A percentile compares a stretch with the other conserved stretches of the same genome.
Conservation (phyloP, 495 filamentous ascomycete genomes). For the Trichodelitschia bisporula region DNA sequence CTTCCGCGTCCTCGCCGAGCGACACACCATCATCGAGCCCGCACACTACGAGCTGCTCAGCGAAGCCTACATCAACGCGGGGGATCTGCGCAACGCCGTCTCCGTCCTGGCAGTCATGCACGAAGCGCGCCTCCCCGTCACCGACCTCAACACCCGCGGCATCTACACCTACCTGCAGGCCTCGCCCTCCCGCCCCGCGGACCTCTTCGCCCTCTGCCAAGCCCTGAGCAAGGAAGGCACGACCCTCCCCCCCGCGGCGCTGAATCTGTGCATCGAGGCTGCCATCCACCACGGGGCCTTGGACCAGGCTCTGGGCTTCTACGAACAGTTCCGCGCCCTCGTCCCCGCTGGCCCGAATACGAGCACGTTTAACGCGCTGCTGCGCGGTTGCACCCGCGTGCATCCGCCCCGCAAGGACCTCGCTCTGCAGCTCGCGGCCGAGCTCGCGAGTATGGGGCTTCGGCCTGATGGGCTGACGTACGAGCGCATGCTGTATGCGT, state of each 20-base stretch:
- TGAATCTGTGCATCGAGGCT: constrained; percentile 39
- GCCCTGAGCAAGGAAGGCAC: constrained; percentile 21
- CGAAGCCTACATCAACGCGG: constrained; percentile 33
- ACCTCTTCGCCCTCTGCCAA: constrained; percentile 27
- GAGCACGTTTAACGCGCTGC: no score
- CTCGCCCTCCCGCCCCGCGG: constrained; percentile 14
- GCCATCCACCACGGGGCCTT: no score
- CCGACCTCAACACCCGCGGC: constrained; percentile 28
- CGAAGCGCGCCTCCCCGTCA: constrained; percentile 26
- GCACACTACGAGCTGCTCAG: constrained; percentile 60
- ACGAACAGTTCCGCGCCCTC: no score
- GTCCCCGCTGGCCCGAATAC: no score
- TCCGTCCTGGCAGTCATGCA: constrained; percentile 42
- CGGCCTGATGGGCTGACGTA: constrained; percentile 35
- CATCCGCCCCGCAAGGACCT: constrained; percentile 24
- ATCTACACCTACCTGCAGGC: constrained; percentile 23
- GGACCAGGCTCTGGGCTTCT: no score
- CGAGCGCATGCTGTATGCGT: constrained; percentile 43
- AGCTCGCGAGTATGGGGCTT: constrained; percentile 43
- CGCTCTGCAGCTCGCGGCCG: constrained; percentile 43
- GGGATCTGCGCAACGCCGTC: constrained; percentile 18
- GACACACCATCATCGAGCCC: constrained; percentile 23
- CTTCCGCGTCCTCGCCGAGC: constrained; percentile 25
- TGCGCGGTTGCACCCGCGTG: no score
- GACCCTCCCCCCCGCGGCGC: constrained; percentile 26